Evolutionary conservation across 2,329 filamentous ascomycete species (phyloP).

Genomic region (Epicoccum nigrum): DNA sequence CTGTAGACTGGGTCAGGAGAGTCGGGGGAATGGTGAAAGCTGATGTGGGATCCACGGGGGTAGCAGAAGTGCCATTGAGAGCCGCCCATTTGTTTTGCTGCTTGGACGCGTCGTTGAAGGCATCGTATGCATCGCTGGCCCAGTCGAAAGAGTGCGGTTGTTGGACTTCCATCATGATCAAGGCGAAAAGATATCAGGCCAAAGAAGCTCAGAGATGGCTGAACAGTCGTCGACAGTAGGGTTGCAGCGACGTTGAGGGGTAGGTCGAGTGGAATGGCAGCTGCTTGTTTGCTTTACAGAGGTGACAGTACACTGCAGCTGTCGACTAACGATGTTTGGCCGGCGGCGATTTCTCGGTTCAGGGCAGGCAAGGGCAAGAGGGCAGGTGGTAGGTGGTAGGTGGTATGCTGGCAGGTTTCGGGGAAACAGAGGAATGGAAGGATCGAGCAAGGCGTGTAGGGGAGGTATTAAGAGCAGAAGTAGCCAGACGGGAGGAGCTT

Average conservation of each 20-base stretch:
- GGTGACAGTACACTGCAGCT: too few relatives aligned
- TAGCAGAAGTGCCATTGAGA: constrained; percentile 17
- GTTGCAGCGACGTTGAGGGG: too few relatives aligned
- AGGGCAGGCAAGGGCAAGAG: too few relatives aligned
- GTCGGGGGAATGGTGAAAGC: constrained; percentile 38
- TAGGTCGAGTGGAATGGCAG: background rate
- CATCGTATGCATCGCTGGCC: constrained; percentile 36
- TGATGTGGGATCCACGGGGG: constrained; percentile 10
- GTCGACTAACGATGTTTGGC: background rate
- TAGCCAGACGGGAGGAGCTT: background rate
- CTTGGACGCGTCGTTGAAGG: constrained; percentile 24
- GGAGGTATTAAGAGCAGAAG: constrained; percentile 3
- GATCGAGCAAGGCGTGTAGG: background rate
- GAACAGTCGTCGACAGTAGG: background rate
- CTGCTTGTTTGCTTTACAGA: background rate
- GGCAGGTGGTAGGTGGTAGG: too few relatives aligned
- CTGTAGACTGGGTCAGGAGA: constrained; percentile 36
- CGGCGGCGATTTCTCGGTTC: too few relatives aligned
- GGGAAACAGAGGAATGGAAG: background rate
- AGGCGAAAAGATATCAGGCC: background rate
- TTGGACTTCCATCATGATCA: constrained; percentile 30
- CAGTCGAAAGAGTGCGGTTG: constrained; percentile 32
- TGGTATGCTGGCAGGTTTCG: too few relatives aligned
- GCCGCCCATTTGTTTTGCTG: constrained; percentile 32
- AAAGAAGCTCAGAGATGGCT: too few relatives aligned